Percentiles rank a stretch among this genome's conserved stretches.
Conservation (phyloP, 495 filamentous ascomycete species). For the Talaromyces trachyspermus region DNA sequence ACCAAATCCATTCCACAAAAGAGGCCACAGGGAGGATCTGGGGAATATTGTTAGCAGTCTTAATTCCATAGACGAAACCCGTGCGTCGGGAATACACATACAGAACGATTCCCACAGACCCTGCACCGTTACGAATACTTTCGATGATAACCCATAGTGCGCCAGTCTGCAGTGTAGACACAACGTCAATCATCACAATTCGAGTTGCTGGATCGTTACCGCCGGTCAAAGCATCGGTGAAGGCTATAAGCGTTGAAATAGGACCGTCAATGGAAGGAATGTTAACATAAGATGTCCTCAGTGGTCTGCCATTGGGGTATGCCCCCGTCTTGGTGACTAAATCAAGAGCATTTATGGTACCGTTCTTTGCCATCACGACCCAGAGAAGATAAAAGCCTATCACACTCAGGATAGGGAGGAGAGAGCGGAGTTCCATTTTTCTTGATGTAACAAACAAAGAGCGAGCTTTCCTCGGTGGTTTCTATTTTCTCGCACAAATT, state of each 20-base stretch:
- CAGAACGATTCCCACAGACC: neutral
- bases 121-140: neutral
- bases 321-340: neutral
- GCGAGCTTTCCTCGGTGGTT: neutral
- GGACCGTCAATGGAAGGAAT: neutral
- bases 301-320: neutral
- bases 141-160: neutral
- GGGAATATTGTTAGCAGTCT: neutral
- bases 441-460: too few relatives aligned
- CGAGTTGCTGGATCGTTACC: neutral
- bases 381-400: neutral
- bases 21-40: neutral
- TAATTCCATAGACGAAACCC: neutral
- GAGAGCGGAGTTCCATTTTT: neutral
- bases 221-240: neutral
- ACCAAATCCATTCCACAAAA: conserved; percentile 1
- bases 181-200: neutral
- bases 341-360: neutral
- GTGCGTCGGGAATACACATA: neutral
- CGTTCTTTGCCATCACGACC: neutral
- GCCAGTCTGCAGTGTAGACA: neutral
- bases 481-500: neutral
- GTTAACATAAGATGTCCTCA: neutral
- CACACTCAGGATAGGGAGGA: neutral
- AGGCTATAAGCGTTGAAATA: neutral